phyloP scores from a whole-genome alignment of 2,329 filamentous ascomycete species.

The Calonectria fujianensis region DNA sequence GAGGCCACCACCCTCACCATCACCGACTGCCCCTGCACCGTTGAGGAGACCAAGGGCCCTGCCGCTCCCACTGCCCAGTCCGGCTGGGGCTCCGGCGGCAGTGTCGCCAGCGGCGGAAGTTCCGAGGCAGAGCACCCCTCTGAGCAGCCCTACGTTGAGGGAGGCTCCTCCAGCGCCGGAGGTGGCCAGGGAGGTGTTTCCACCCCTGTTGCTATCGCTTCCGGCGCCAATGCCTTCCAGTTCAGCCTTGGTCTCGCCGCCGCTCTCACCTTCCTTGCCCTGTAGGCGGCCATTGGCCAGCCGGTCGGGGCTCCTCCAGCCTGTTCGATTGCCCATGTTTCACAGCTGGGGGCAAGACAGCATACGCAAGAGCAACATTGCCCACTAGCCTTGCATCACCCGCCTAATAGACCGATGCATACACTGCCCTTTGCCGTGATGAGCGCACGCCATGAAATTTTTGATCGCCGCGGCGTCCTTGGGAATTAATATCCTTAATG shows the following conservation, averaged over 20 bases:
- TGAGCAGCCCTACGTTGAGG: conserved; percentile 35
- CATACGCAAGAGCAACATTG: conserved; percentile 21
- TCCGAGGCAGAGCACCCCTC: background rate
- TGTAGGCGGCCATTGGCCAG: conserved; percentile 52
- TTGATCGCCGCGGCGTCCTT: conserved; percentile 37
- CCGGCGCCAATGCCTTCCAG: conserved; percentile 52
- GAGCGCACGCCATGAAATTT: conserved; percentile 31
- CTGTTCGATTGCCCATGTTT: conserved; percentile 5
- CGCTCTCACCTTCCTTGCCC: conserved; percentile 53
- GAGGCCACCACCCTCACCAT: conserved; percentile 74
- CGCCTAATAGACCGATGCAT: conserved; percentile 21
- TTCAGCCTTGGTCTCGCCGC: conserved; percentile 57
- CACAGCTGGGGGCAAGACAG: conserved; percentile 26
- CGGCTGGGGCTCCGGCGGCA: conserved; percentile 33
- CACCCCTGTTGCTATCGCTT: conserved; percentile 51
- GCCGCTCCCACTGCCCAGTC: conserved; percentile 39
- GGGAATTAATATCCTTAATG: conserved; percentile 27
- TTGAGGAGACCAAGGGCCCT: conserved; percentile 57
- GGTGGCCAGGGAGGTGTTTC: conserved; percentile 42
- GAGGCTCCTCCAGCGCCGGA: conserved; percentile 31
- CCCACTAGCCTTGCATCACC: conserved; percentile 27
- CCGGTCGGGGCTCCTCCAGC: conserved; percentile 4
- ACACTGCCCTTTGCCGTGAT: conserved; percentile 37
- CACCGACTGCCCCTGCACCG: conserved; percentile 72
- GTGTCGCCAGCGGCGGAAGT: conserved; percentile 1